These are phyloP conservation scores for Mallotus japonicus DNA, from an alignment of 441 rosid genomes.

Conservation along the genomic window DNA sequence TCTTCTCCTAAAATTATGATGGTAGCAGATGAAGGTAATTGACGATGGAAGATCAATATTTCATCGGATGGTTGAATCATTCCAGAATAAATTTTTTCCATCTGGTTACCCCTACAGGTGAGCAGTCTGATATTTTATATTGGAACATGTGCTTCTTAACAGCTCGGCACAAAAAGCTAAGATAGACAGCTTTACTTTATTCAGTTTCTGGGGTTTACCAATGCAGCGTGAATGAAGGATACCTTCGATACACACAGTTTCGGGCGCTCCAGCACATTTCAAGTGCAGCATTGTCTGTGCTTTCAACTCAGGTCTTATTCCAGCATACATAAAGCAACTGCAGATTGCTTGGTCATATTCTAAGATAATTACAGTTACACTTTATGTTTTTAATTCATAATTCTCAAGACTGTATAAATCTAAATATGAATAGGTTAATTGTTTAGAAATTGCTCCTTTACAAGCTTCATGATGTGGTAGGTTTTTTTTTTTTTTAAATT, in stretches of 20 bases:
- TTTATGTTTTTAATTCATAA: background rate
- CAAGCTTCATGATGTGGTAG: background rate
- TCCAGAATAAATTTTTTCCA: slow-evolving; percentile 80
- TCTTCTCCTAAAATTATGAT: slow-evolving; percentile 3
- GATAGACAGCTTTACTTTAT: background rate
- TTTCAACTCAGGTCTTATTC: slow-evolving; percentile 87
- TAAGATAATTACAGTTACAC: background rate
- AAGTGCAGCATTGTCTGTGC: slow-evolving; percentile 80
- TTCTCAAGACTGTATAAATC: background rate
- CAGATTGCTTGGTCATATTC: background rate
- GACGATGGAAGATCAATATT: slow-evolving; percentile 67
- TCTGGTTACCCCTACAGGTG: slow-evolving; percentile 96
- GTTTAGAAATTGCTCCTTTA: background rate
- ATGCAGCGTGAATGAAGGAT: slow-evolving; percentile 88
- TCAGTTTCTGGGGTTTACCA: slow-evolving; percentile 21
- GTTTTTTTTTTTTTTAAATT: background rate
- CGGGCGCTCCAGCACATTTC: slow-evolving; percentile 86
- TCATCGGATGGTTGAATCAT: slow-evolving; percentile 65
- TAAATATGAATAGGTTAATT: background rate
- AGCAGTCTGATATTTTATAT: slow-evolving; percentile 12
- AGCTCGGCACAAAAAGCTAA: background rate
- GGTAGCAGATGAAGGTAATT: slow-evolving; percentile 59
- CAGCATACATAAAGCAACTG: background rate
- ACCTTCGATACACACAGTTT: slow-evolving; percentile 85
- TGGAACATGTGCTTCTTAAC: slow-evolving; percentile 3